Conservation (phyloP, 306 rosid species). For the Cicer judaicum region DNA sequence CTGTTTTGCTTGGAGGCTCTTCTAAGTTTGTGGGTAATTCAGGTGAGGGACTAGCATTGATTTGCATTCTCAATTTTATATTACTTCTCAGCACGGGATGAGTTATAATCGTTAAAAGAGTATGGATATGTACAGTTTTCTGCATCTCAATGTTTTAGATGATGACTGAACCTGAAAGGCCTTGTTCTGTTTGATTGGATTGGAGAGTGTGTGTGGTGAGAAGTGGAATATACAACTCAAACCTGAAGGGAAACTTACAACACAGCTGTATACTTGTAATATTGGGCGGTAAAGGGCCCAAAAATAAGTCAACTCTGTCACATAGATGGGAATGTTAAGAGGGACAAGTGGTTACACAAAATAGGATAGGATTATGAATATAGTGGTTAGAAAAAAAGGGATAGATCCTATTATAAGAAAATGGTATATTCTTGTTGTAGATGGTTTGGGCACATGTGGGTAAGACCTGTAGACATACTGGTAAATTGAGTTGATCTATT, state of each 20-base stretch:
- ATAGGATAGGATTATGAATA: background rate
- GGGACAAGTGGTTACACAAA: background rate
- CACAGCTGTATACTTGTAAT: background rate
- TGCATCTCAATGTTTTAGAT: background rate
- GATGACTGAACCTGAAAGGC: background rate
- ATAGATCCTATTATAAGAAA: background rate
- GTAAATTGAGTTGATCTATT: background rate
- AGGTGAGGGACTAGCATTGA: constrained; percentile 59
- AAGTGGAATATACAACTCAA: background rate
- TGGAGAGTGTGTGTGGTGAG: background rate
- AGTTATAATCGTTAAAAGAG: constrained; percentile 13
- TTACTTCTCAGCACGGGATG: constrained; percentile 29
- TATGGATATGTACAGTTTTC: background rate
- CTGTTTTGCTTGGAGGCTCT: constrained; percentile 95
- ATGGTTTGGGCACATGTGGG: too few species aligned
- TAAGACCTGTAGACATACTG: background rate
- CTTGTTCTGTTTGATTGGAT: constrained; percentile 2
- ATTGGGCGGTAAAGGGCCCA: background rate
- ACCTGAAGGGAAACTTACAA: background rate
- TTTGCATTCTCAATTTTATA: constrained; percentile 33
- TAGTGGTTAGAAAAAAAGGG: background rate
- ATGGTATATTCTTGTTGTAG: background rate
- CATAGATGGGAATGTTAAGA: background rate
- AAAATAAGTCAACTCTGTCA: background rate
- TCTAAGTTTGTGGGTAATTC: constrained; percentile 96